A percentile compares a stretch with the other conserved stretches of the same genome.
phyloP scores from a whole-genome alignment of 192 early-diverging fungal species.

The Anaeromyces robustus region DNA sequence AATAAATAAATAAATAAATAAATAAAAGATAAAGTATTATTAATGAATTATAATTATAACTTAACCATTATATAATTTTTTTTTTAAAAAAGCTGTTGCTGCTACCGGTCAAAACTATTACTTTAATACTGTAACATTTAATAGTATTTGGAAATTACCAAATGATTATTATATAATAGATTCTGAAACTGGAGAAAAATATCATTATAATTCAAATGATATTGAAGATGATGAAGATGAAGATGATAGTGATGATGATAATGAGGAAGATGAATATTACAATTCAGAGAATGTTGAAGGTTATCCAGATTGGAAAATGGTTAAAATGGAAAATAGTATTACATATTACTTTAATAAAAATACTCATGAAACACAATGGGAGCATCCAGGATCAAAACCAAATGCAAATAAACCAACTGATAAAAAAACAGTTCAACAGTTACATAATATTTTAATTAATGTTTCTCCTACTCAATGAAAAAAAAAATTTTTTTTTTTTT shows the following conservation, averaged over 20 bases:
- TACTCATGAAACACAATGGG: neutral
- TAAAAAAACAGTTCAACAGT: neutral
- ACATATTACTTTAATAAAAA: neutral
- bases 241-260: neutral
- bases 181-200: neutral
- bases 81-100: neutral
- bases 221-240: neutral
- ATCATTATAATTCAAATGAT: neutral
- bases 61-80: no score
- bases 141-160: neutral
- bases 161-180: neutral
- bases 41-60: no score
- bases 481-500: no score
- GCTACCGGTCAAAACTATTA: neutral
- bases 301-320: neutral
- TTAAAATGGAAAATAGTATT: neutral
- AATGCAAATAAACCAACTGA: neutral
- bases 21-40: no score
- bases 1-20: no score
- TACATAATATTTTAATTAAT: neutral
- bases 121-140: neutral
- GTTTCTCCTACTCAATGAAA: neutral
- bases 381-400: neutral
- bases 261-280: neutral
- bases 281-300: neutral